A percentile compares a stretch with the other conserved stretches of the same genome.
Evolutionary conservation across 2,329 filamentous ascomycete species (phyloP).

Genomic region (Sporothrix inflata): DNA sequence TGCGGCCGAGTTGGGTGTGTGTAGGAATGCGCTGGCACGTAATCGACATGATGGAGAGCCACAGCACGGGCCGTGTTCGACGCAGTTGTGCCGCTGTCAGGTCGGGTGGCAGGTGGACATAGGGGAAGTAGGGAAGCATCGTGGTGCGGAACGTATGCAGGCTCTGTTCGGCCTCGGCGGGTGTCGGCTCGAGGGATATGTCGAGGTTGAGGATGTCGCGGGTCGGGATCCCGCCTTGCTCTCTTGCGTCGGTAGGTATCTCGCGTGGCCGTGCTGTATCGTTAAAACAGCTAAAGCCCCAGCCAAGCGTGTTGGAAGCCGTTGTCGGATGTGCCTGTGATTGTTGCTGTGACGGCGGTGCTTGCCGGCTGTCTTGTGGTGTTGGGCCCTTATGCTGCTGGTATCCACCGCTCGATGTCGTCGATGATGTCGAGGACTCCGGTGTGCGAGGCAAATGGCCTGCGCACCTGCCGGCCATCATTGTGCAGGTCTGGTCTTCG

Average conservation of each 20-base stretch:
- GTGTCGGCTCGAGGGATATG: conserved; percentile 36
- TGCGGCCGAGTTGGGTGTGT: conserved; percentile 46
- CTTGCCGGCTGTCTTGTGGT: background rate
- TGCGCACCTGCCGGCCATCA: background rate
- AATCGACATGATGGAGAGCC: conserved; percentile 53
- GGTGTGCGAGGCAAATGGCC: conserved; percentile 28
- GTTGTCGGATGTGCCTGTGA: background rate
- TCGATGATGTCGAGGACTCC: conserved; percentile 27
- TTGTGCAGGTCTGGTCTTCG: background rate
- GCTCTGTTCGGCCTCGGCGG: conserved; percentile 45
- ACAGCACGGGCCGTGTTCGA: conserved; percentile 51
- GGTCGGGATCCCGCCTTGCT: background rate
- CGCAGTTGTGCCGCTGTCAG: conserved; percentile 46
- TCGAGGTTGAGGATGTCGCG: conserved; percentile 23
- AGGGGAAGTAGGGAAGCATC: conserved; percentile 49
- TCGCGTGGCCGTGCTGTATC: background rate
- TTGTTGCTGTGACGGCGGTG: conserved; percentile 2
- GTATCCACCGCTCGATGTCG: background rate
- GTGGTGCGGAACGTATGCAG: conserved; percentile 47
- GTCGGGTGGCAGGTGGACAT: conserved; percentile 46
- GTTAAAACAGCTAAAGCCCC: conserved; percentile 17
- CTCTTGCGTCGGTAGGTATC: background rate
- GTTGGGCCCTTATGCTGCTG: background rate
- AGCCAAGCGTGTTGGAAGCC: background rate
- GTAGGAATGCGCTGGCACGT: conserved; percentile 47